Percentiles rank a stretch among this genome's conserved stretches.
Evolutionary conservation across 2,329 filamentous ascomycete genomes (phyloP).

Genomic region (Botrytis cinerea): DNA sequence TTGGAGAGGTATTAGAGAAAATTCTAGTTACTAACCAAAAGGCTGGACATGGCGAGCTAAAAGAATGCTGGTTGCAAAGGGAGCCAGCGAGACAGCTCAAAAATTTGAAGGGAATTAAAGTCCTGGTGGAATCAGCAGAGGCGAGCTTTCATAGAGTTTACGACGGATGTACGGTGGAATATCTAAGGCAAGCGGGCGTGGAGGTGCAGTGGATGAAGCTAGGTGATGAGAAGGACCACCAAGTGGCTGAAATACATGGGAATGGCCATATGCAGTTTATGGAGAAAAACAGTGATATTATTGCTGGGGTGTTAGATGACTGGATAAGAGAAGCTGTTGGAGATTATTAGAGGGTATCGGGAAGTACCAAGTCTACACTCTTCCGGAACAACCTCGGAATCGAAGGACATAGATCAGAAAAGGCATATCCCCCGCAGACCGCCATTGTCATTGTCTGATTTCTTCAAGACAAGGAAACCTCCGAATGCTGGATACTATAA

Average conservation of each 20-base stretch:
- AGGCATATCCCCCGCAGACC: neutral
- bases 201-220: conserved; percentile 44
- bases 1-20: neutral
- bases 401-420: neutral
- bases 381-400: neutral
- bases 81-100: conserved; percentile 42
- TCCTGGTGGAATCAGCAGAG: conserved; percentile 47
- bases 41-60: neutral
- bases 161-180: conserved; percentile 48
- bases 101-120: conserved; percentile 43
- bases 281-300: conserved; percentile 50
- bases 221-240: conserved; percentile 33
- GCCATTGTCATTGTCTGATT: neutral
- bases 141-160: conserved; percentile 51
- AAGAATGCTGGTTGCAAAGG: conserved; percentile 43
- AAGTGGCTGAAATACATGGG: conserved; percentile 43
- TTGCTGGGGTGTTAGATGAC: conserved; percentile 41
- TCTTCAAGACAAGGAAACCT: neutral
- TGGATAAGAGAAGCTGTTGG: conserved; percentile 33
- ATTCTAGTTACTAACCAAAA: neutral
- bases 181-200: conserved; percentile 49
- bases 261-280: conserved; percentile 53
- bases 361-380: neutral
- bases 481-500: neutral
- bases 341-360: neutral